Evolutionary conservation across 305 asterid genomes (phyloP).

Genomic region (Solanum chacoense): DNA sequence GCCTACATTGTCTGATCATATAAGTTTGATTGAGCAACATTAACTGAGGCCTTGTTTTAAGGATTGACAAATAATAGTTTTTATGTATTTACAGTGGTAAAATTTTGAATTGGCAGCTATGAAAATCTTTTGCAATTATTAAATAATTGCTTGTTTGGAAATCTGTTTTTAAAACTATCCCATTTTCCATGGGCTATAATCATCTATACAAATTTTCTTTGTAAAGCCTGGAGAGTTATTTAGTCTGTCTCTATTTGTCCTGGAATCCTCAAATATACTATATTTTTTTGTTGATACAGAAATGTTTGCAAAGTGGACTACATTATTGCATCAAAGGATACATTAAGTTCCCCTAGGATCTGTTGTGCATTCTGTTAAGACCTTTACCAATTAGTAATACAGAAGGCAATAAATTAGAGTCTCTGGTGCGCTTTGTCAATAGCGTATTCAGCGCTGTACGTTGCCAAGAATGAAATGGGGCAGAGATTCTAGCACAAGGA

Average conservation of each 20-base stretch:
- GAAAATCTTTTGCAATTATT: neutral
- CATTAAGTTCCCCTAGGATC: neutral
- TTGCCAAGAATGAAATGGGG: neutral
- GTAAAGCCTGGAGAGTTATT: neutral
- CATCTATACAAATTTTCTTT: neutral
- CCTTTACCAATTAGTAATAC: neutral
- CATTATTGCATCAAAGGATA: neutral
- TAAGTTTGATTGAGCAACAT: neutral
- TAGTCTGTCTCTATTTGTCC: neutral
- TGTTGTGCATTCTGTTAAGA: neutral
- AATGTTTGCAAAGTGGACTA: neutral
- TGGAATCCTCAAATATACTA: neutral
- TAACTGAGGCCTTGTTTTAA: conserved; percentile 4
- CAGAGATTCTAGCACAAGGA: neutral
- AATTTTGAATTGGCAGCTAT: neutral
- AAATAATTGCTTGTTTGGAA: neutral
- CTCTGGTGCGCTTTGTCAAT: neutral
- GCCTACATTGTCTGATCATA: conserved; percentile 10
- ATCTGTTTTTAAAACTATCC: neutral
- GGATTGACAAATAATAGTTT: neutral
- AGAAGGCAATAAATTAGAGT: neutral
- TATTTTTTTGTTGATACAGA: neutral
- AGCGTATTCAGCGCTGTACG: neutral
- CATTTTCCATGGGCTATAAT: neutral
- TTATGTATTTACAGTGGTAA: neutral